A percentile compares a stretch with the other conserved stretches of the same genome.
These are phyloP conservation scores for Gaultheria prostrata DNA, from an alignment of 148 eudicot species.

Conservation along the genomic window DNA sequence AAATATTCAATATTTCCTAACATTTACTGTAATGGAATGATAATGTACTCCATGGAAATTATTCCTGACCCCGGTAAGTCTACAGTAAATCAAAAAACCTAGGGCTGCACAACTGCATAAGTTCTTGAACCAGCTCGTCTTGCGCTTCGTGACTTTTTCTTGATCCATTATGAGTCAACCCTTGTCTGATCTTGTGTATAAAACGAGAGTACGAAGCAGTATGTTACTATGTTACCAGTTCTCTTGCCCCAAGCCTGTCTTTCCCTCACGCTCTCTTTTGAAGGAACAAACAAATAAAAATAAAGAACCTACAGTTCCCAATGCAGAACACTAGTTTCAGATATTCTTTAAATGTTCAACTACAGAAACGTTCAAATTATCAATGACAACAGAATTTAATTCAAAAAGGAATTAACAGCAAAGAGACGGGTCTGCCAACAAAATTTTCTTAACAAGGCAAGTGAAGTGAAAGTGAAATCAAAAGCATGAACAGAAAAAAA, in stretches of 20 bases:
- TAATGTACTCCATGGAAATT: not conserved
- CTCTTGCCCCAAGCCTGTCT: not conserved
- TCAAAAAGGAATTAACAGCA: not conserved
- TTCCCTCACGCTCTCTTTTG: not conserved
- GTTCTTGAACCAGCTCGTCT: not conserved
- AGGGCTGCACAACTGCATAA: not conserved
- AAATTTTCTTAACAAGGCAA: conserved; percentile 13
- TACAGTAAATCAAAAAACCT: not conserved
- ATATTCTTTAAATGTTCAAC: not conserved
- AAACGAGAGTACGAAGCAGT: not conserved
- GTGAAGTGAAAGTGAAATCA: not conserved
- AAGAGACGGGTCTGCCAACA: not conserved
- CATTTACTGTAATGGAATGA: not conserved
- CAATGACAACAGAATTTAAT: not conserved
- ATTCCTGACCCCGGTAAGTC: not conserved
- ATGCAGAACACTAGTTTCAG: not conserved
- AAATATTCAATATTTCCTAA: not conserved
- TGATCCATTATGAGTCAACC: not conserved
- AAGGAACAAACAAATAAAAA: not conserved
- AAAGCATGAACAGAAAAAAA: conserved; percentile 8
- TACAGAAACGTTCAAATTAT: not conserved
- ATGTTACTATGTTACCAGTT: not conserved
- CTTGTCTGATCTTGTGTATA: not conserved
- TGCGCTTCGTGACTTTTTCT: not conserved
- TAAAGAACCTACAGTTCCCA: conserved; percentile 1